Conservation (phyloP, 2,329 filamentous ascomycete species). For the Magnaporthiopsis incrustans region DNA sequence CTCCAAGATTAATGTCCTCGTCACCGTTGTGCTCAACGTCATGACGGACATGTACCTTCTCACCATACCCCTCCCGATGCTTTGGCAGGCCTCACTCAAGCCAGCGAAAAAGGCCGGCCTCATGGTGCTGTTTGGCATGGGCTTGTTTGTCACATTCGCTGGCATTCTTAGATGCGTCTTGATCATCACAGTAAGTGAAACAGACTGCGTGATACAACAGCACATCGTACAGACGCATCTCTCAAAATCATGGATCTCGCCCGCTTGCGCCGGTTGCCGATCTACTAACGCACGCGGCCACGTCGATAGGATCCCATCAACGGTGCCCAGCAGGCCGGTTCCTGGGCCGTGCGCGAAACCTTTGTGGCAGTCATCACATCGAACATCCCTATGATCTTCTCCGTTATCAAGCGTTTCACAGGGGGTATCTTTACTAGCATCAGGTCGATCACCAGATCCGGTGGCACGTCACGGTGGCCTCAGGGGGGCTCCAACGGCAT, state of each 20-base stretch:
- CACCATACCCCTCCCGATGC: conserved; percentile 36
- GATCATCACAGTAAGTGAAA: conserved; percentile 29
- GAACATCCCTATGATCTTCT: conserved; percentile 17
- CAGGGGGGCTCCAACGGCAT: background rate
- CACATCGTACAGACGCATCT: background rate
- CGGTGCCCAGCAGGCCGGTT: conserved; percentile 28
- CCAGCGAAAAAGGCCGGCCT: conserved; percentile 43
- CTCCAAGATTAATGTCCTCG: conserved; percentile 28
- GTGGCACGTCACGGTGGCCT: background rate
- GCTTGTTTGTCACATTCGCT: conserved; percentile 45
- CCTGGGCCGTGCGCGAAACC: conserved; percentile 26
- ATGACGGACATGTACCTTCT: conserved; percentile 32
- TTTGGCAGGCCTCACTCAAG: conserved; percentile 42
- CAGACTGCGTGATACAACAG: background rate
- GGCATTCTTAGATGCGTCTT: conserved; percentile 45
- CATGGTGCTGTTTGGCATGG: conserved; percentile 45
- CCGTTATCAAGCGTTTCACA: conserved; percentile 12
- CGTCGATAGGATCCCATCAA: conserved; percentile 22
- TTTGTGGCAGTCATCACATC: conserved; percentile 19
- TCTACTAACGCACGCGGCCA: background rate
- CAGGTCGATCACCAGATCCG: background rate
- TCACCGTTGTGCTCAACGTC: conserved; percentile 29
- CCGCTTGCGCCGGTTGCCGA: background rate
- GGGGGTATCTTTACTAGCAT: background rate
- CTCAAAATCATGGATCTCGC: background rate